phyloP scores from a whole-genome alignment of 179 eudicot genomes.

The Beta lomatogona region DNA sequence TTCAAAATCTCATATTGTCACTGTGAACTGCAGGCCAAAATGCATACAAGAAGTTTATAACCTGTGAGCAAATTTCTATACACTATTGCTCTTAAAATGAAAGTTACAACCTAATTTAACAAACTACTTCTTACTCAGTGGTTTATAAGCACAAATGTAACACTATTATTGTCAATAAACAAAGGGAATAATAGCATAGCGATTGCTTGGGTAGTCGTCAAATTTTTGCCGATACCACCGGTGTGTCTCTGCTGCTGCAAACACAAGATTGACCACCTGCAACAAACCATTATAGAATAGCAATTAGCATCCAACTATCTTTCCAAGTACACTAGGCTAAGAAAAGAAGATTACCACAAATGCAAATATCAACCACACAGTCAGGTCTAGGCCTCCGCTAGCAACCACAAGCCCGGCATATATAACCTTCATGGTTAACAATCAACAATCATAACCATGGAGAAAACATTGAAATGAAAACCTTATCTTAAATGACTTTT shows the following conservation, averaged over 20 bases:
- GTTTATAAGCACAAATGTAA: neutral
- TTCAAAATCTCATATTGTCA: no score
- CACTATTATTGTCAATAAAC: conserved; percentile 36
- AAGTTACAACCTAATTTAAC: no score
- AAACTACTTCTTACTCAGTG: no score
- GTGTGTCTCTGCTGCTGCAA: conserved; percentile 87
- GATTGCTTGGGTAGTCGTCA: conserved; percentile 64
- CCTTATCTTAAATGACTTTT: neutral
- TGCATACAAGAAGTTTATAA: no score
- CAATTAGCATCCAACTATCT: neutral
- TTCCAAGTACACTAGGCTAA: neutral
- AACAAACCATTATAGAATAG: conserved; percentile 4
- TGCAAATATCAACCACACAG: conserved; percentile 76
- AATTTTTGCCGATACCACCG: conserved; percentile 82
- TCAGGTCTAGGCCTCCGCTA: conserved; percentile 68
- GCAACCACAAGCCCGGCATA: conserved; percentile 82
- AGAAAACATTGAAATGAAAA: neutral
- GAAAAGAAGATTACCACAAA: conserved; percentile 63
- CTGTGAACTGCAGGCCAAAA: no score
- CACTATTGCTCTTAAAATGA: no score
- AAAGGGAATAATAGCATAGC: conserved; percentile 61
- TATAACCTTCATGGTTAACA: conserved; percentile 60
- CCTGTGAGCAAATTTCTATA: no score
- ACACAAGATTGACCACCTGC: conserved; percentile 77
- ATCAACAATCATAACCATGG: neutral